phyloP scores from a whole-genome alignment of 2,329 filamentous ascomycete genomes.

The Phaeosphaeriaceae sp. region DNA sequence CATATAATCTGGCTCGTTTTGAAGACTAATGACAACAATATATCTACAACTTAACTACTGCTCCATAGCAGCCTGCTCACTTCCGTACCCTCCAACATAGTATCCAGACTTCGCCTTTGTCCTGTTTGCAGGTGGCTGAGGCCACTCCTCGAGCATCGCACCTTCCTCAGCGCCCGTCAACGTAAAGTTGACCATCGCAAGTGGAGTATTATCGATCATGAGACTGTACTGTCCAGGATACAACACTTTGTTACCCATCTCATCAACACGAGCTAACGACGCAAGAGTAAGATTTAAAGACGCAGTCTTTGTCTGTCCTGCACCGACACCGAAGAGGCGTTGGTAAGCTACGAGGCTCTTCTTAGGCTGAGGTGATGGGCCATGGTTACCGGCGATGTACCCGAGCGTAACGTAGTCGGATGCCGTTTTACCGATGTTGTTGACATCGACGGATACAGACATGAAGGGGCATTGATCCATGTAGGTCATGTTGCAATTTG shows the following conservation, averaged over 20 bases:
- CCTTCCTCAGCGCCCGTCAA: conserved; percentile 26
- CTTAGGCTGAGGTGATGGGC: conserved; percentile 59
- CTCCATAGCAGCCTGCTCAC: conserved; percentile 7
- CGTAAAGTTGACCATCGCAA: conserved; percentile 26
- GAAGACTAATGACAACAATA: too few species aligned
- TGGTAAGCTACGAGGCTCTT: conserved; percentile 62
- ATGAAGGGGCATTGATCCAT: conserved; percentile 52
- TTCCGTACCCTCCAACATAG: conserved; percentile 32
- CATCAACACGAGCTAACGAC: conserved; percentile 58
- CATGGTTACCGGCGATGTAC: conserved; percentile 58
- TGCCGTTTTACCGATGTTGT: conserved; percentile 54
- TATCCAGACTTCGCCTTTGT: conserved; percentile 21
- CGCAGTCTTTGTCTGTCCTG: conserved; percentile 43
- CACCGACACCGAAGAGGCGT: conserved; percentile 51
- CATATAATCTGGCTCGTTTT: too few species aligned
- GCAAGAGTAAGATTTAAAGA: conserved; percentile 58
- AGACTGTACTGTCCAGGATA: conserved; percentile 61
- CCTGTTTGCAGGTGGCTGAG: conserved; percentile 31
- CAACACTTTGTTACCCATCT: conserved; percentile 59
- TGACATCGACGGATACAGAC: conserved; percentile 51
- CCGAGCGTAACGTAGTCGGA: conserved; percentile 64
- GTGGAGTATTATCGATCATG: conserved; percentile 28
- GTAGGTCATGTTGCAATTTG: conserved; percentile 48
- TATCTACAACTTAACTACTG: neutral
- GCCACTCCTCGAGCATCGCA: conserved; percentile 36